Base-by-base conservation (phyloP, 768 basidiomycete species). In the Amanita fuliginea region DNA sequence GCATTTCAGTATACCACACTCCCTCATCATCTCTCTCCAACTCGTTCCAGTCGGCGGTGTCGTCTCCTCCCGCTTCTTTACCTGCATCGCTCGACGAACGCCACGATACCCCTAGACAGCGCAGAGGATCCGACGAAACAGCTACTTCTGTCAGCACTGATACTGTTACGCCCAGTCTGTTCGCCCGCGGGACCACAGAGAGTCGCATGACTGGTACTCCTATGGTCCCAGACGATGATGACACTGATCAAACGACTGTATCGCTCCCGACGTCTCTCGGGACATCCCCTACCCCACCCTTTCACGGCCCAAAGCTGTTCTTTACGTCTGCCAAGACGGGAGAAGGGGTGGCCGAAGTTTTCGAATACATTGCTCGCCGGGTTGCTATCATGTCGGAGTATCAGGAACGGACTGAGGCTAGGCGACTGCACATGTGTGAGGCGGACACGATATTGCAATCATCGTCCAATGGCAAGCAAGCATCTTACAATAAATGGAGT, bases 291-390 rank as follows among this genome's bases (percentile, higher is more conserved):
- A 30, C 28, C 2, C 64, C 65, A n/a, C 74, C 69, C 0, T 79
- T 77, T 26, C 68, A 62, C 1, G 76, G 81, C 3, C 81, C 85
- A 0, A 76, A 70, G 60, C 64, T 88, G 9, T 86, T 88, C 62
- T 82, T 84, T 58, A 77, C 84, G 5, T 85, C 81, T 1, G 86
- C 88, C 2, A 86, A 86, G 64, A 86, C 83, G 3, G 88, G 88
- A 0, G 73, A 76, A 32, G 80, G 83, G 6, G 84, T 89, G 0
- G 44, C 59, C 1, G 81, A 80, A 1, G 80, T 87, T n/a, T 91
- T 90, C 57, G 82, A 78, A 60, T 88, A 88, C 57, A 70, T 91
- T 36, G 83, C 78, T 3, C 58, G 64, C 43, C 68, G 86, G 22
- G 82, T 90, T 7, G 71, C 80, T 32, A 57, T 60, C 53, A 66